Evolutionary conservation across 2,329 filamentous ascomycete genomes (phyloP).

Genomic region (Tolypocladium ovalisporum): DNA sequence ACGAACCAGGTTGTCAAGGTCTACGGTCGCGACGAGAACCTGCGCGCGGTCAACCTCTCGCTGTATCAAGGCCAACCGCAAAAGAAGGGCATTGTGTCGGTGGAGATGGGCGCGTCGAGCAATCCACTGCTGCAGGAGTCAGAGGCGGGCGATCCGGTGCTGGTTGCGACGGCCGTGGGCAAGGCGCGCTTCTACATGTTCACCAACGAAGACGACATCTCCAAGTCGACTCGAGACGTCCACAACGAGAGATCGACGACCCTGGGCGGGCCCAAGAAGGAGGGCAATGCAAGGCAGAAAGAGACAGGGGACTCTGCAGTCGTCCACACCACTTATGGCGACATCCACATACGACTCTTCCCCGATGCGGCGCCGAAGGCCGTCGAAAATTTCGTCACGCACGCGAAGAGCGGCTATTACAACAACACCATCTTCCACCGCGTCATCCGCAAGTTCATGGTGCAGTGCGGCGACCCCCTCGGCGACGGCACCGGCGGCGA

Average conservation of each 20-base stretch:
- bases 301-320: conserved; percentile 72
- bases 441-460: conserved; percentile 98
- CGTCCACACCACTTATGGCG: conserved; percentile 86
- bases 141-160: conserved; percentile 79
- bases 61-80: conserved; percentile 93
- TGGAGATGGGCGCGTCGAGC: conserved; percentile 91
- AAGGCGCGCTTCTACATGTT: conserved; percentile 98
- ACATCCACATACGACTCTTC: conserved; percentile 88
- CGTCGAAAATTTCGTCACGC: conserved; percentile 95
- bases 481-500: conserved; percentile 83
- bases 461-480: conserved; percentile 89
- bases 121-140: conserved; percentile 92
- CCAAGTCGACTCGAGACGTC: conserved; percentile 76
- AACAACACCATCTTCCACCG: conserved; percentile 97
- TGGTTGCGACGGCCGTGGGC: conserved; percentile 71
- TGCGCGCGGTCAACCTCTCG: conserved; percentile 71
- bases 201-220: conserved; percentile 76
- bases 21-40: conserved; percentile 81
- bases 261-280: conserved; percentile 40
- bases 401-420: conserved; percentile 84
- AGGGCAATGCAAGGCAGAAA: conserved; percentile 40
- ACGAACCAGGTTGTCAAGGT: conserved; percentile 87
- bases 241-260: conserved; percentile 87
- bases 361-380: conserved; percentile 87
- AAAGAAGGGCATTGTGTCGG: conserved; percentile 85